Conservation (phyloP, 2,329 filamentous ascomycete genomes). For the Paecilomyces variotii region DNA sequence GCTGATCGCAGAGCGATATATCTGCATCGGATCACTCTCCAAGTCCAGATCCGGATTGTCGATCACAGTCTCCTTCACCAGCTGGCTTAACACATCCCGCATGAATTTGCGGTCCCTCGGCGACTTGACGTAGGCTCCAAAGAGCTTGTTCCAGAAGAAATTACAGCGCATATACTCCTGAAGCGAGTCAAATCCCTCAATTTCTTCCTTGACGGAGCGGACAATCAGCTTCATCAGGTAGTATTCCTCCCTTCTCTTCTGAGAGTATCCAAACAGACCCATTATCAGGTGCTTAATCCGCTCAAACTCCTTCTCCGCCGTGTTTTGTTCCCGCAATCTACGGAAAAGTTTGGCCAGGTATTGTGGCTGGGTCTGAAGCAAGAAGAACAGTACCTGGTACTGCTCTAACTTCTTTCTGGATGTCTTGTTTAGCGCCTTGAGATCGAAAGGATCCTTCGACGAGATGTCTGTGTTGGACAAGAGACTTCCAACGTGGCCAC, state of each 20-base stretch:
- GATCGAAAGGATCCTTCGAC: constrained; percentile 85
- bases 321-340: constrained; percentile 71
- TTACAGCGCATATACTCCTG: constrained; percentile 84
- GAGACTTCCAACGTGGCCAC: constrained; percentile 75
- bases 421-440: constrained; percentile 95
- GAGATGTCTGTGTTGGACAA: constrained; percentile 82
- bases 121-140: constrained; percentile 80
- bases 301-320: constrained; percentile 85
- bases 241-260: constrained; percentile 95
- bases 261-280: constrained; percentile 93
- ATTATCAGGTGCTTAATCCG: constrained; percentile 89
- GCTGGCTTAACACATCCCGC: constrained; percentile 71
- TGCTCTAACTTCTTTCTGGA: constrained; percentile 91
- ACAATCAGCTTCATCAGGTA: constrained; percentile 85
- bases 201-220: constrained; percentile 75
- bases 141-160: constrained; percentile 86
- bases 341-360: constrained; percentile 87
- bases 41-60: constrained; percentile 86
- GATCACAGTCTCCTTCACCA: constrained; percentile 87
- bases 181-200: constrained; percentile 62
- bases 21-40: constrained; percentile 95
- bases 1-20: constrained; percentile 90
- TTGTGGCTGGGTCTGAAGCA: constrained; percentile 90
- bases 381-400: constrained; percentile 97
- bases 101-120: constrained; percentile 89